Percentiles rank a stretch among this genome's conserved stretches.
phyloP scores from a whole-genome alignment of 306 rosid genomes.

The Castanopsis chinensis region DNA sequence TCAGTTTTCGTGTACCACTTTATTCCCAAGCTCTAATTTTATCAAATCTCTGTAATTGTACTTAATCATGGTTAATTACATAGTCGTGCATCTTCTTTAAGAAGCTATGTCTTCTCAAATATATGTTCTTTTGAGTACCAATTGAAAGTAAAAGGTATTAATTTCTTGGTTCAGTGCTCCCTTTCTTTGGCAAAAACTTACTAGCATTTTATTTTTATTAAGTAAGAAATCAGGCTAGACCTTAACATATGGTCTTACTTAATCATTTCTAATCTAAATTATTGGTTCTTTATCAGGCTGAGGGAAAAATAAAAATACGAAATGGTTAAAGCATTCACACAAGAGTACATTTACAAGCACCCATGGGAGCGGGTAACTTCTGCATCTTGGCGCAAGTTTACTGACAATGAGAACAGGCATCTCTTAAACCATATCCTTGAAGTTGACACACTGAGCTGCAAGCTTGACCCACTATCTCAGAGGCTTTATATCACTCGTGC shows the following conservation, averaged over 20 bases:
- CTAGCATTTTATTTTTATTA: neutral
- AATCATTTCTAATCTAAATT: conserved; percentile 1
- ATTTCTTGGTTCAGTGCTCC: neutral
- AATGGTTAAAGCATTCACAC: conserved; percentile 80
- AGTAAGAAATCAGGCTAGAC: neutral
- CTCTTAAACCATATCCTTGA: conserved; percentile 71
- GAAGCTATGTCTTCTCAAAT: no score
- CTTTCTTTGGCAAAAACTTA: neutral
- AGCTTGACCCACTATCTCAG: conserved; percentile 52
- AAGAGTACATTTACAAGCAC: conserved; percentile 82
- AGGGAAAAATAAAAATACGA: conserved; percentile 11
- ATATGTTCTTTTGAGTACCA: no score
- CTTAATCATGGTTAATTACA: neutral
- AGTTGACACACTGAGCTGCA: conserved; percentile 73
- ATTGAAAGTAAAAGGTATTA: neutral
- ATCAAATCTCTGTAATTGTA: neutral
- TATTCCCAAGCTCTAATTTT: neutral
- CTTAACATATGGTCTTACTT: neutral
- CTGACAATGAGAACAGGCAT: conserved; percentile 78
- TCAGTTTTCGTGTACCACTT: neutral
- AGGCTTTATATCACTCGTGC: conserved; percentile 77
- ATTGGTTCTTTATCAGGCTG: neutral
- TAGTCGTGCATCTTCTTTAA: neutral
- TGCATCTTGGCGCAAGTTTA: conserved; percentile 92
- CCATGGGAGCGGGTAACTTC: conserved; percentile 93